Base-by-base conservation (phyloP, 176 grass and related monocot species). In the Typha latifolia region DNA sequence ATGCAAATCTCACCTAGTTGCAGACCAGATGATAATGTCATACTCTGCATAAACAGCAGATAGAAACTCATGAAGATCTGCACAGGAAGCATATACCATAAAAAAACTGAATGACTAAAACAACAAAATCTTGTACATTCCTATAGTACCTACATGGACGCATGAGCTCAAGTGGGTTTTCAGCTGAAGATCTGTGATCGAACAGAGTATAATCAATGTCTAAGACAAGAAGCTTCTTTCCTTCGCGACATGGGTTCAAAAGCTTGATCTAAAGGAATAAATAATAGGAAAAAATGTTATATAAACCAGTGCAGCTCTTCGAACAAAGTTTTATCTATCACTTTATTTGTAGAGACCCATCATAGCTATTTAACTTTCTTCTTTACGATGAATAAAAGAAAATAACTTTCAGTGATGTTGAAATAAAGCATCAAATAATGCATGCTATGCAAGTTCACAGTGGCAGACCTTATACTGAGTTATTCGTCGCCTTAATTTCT, bases 21-120 rank as follows among this genome's bases (percentile, higher is more conserved):
- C 95, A 49, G 95, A 99, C 95, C 89, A 94, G 86, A 99, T 99
- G 34, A 99, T 99, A 62, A 99, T 99, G 69, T 99, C 95, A 79
- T 94, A 99, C 14, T 79, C 82, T 53, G 95, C 69, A 72, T 99
- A 99, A 64, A 77, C 86, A 79, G 89, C 89, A 71, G 89, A 47
- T 4, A 99, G 95, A 66, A 99, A 99, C 74, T 99, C 83, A 52
- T 99, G 95, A 70, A 99, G 89, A 85, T 87, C 89, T 99, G 78
- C 63, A 64, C 14, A 79, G 68, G 56, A 75, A 66, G 62, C 65
- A 55, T 72, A 8, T 27, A 49, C 26, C 37, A 12, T 51, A 27
- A 24, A 16, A 47, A 52, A 48, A 73, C 66, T 12, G 19, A 71
- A 31, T 18, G 23, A 72, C 12, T 34, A 13, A 47, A 47, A 47